These are phyloP conservation scores for Trametes gibbosa DNA, from an alignment of 768 basidiomycete species.

Conservation along the genomic window DNA sequence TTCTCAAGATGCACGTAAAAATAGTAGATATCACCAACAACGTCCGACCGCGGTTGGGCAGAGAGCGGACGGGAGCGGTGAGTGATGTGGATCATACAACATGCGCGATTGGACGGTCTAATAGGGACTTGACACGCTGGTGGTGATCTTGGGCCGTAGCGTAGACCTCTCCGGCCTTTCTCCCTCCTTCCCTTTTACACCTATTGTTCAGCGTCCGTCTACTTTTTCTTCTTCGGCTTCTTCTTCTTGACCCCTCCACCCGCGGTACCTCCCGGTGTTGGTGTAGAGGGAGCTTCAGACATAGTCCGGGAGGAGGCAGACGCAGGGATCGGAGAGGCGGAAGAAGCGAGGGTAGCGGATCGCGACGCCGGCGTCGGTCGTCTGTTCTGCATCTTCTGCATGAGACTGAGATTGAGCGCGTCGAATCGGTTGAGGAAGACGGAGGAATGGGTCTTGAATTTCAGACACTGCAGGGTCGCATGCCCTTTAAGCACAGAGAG, in stretches of 20 bases:
- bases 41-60: not conserved
- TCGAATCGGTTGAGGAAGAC: conserved; percentile 97
- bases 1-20: no score
- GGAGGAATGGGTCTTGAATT: conserved; percentile 93
- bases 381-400: conserved; percentile 81
- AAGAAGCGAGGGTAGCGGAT: conserved; percentile 5
- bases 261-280: conserved; percentile 37
- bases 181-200: no score
- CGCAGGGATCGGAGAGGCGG: not conserved
- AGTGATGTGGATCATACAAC: not conserved
- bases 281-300: conserved; percentile 6
- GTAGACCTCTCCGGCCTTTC: not conserved
- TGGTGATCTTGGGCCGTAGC: not conserved
- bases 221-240: conserved; percentile 80
- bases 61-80: not conserved
- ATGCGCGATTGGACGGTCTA: not conserved
- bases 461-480: conserved; percentile 68
- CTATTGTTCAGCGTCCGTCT: conserved; percentile 3
- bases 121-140: not conserved
- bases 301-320: not conserved
- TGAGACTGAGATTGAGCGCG: conserved; percentile 79
- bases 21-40: not conserved
- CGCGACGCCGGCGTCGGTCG: conserved; percentile 20
- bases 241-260: conserved; percentile 77
- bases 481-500: not conserved